Evolutionary conservation across 169 alveolate genomes (phyloP), one percentile per base, ranked within the genome.

Genomic region (Plasmodium relictum): DNA sequence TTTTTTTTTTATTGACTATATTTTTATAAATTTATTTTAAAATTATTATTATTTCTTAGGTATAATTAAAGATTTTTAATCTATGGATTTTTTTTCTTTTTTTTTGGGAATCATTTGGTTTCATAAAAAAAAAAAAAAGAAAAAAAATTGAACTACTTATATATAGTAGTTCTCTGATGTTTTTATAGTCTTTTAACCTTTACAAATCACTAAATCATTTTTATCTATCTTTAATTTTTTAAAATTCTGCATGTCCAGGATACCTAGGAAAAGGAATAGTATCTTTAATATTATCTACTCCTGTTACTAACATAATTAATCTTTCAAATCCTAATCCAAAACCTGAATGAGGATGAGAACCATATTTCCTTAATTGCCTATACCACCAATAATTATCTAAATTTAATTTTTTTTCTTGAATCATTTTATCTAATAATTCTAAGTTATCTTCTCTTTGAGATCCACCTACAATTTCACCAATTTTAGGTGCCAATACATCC

Each of bases 241-340:
- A 98, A 94, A 97, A 97, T 31, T 97, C 99, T 56, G 98, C 98
- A 86, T 97, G 97, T 6, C 99, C 99, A 37, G 97, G 98, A 89
- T 96, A 97, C 94, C 99, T 95, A 24, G 99, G 99, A 97, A 96
- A 99, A 1, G 99, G 99, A 69, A 99, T 98, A 31, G 98, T 99
- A 93, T 99, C 99, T 93, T 99, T 96, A 73, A 99, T 98, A 96
- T 99, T 99, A 54, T 98, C 99, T 20, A 98, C 97, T 31, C 99
- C 99, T 16, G 99, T 98, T n/a, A 97, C 98, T 96, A 98, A 95
- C 99, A 98, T 98, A 65, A 98, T 96, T 16, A 99, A 93, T 71
- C 99, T 95, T 96, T 98, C 99, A 92, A 98, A 98, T 20, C 99
- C 99, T 45, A 99, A 96, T n/a, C 99, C 99, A 88, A 99, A 99